Evolutionary conservation across 331 rosid genomes (phyloP), one percentile per base, ranked within the genome.

Genomic region (Spiraea crenata): DNA sequence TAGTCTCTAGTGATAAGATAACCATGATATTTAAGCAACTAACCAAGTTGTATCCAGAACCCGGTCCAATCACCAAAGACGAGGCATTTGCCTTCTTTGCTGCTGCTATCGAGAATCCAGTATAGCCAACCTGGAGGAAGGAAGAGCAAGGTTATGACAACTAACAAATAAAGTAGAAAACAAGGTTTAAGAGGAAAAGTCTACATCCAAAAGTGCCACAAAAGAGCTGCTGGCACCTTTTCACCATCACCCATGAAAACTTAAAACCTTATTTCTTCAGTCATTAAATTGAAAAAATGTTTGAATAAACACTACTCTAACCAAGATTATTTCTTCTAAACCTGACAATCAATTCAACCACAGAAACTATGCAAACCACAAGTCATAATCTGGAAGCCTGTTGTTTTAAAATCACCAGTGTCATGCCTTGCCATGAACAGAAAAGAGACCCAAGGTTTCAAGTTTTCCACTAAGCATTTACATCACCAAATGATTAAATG

Each of bases 21-120:
- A 13, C 47, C 12, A 48, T 41, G 65, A 55, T 60, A 75, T 58
- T 38, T 20, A 64, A 10, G 70, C 60, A 62, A 76, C 83, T 80
- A 63, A 93, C 97, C 97, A 79, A 76, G 85, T 89, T 93, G 85
- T 93, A 93, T 69, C 99, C 99, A 74, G 96, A 78, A 69, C 99
- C 99, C 11, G 99, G 90, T 66, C 99, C 99, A 82, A 93, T 91
- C 65, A 87, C 87, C 77, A 93, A 76, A 80, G 97, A 87, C 75
- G 79, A 56, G 47, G 72, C 62, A 51, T 83, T 83, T 66, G 89
- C 85, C 84, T 82, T 93, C 84, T 84, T 89, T 19, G 90, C 82
- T 71, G 92, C 87, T 37, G 89, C 82, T 56, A 93, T 87, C 19
- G 95, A 91, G 78, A 93, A 93, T 31, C 99, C 99, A 34, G 83